Percentiles rank a stretch among this genome's conserved stretches.
Conservation (phyloP, 768 basidiomycete genomes). For the Tylopilus vinaceipallidus region DNA sequence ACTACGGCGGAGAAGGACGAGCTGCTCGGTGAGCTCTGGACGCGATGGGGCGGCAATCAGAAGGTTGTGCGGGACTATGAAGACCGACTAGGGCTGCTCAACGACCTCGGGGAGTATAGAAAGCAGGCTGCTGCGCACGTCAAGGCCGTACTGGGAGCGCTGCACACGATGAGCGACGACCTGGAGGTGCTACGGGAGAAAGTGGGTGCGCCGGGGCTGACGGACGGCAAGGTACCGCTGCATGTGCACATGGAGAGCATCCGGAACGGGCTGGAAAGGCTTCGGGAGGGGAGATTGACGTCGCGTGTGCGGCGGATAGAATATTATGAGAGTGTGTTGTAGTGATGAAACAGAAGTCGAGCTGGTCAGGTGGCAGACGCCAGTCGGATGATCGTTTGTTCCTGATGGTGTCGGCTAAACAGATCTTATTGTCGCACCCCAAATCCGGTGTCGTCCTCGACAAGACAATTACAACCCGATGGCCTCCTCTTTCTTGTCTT, state of each 20-base stretch:
- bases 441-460: no score
- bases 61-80: slow-evolving; percentile 48
- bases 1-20: slow-evolving; percentile 46
- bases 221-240: slow-evolving; percentile 58
- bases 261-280: slow-evolving; percentile 53
- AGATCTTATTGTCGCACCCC: no score
- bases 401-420: no score
- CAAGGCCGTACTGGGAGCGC: slow-evolving; percentile 57
- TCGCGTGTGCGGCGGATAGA: slow-evolving; percentile 47
- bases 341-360: no score
- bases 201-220: slow-evolving; percentile 64
- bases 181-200: slow-evolving; percentile 76
- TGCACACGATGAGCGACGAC: slow-evolving; percentile 65
- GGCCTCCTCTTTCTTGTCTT: no score
- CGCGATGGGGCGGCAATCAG: slow-evolving; percentile 61
- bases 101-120: slow-evolving; percentile 54
- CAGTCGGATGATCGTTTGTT: no score
- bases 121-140: slow-evolving; percentile 65
- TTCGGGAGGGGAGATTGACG: slow-evolving; percentile 52
- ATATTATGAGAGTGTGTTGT: no score
- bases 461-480: no score
- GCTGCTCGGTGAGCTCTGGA: slow-evolving; percentile 69
- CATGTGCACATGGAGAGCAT: slow-evolving; percentile 80
- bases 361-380: no score
- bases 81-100: slow-evolving; percentile 51